Evolutionary conservation across 176 grass and related monocot species (phyloP).

Genomic region (Hordeum marinum): DNA sequence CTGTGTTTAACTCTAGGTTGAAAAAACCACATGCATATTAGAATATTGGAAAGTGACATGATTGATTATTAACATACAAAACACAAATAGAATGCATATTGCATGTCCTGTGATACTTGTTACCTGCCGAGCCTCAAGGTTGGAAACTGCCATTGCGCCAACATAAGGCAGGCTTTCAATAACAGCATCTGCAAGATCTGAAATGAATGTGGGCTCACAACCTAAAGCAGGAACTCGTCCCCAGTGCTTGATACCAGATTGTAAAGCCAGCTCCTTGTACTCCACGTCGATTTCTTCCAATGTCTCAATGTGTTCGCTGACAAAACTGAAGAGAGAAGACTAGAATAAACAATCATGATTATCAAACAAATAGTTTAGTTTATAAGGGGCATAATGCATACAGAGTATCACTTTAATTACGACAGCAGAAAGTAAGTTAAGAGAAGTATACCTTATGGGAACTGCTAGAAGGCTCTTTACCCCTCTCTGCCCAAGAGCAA

Average conservation of each 20-base stretch:
- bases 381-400: neutral
- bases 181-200: conserved; percentile 73
- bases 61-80: neutral
- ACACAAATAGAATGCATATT: neutral
- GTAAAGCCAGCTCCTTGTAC: conserved; percentile 67
- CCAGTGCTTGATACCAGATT: conserved; percentile 93
- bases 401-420: neutral
- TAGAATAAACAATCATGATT: conserved; percentile 10
- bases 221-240: conserved; percentile 81
- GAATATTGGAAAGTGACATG: neutral
- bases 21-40: neutral
- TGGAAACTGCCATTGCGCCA: conserved; percentile 95
- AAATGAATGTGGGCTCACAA: conserved; percentile 78
- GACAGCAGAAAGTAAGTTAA: neutral
- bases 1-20: neutral
- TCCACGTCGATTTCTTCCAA: conserved; percentile 99
- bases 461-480: conserved; percentile 85
- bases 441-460: conserved; percentile 27
- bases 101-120: conserved; percentile 22
- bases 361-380: neutral
- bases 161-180: conserved; percentile 98
- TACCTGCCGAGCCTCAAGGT: conserved; percentile 99
- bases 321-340: conserved; percentile 65
- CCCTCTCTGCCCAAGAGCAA: conserved; percentile 79
- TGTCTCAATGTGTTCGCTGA: conserved; percentile 99